Percentiles rank a stretch among this genome's conserved stretches.
Conservation (phyloP, 352 stramenopile genomes). For the Phytophthora vignae region DNA sequence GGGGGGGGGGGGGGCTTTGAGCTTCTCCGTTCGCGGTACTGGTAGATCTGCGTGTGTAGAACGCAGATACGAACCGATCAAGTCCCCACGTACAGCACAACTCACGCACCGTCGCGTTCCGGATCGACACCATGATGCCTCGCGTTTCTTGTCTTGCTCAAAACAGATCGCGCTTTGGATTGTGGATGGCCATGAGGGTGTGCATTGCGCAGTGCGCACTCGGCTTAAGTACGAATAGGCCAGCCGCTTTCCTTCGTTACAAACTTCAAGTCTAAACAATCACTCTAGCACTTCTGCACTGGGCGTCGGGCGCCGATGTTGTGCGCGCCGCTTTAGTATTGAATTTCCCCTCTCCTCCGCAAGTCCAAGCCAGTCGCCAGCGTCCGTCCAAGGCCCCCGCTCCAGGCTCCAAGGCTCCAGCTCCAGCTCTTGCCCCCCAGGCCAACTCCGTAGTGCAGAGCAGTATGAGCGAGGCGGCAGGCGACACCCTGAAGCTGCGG, state of each 20-base stretch:
- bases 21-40: not conserved
- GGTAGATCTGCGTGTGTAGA: not conserved
- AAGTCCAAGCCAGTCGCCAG: slow-evolving; percentile 30
- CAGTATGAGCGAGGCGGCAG: slow-evolving; percentile 52
- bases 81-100: not conserved
- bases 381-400: slow-evolving; percentile 7
- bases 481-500: slow-evolving; percentile 43
- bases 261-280: slow-evolving; percentile 40
- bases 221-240: slow-evolving; percentile 30
- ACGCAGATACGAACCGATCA: not conserved
- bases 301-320: not conserved
- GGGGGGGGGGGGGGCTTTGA: not conserved
- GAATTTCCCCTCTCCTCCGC: slow-evolving; percentile 38
- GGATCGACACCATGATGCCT: slow-evolving; percentile 94
- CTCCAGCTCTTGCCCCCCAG: not conserved
- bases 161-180: slow-evolving; percentile 28
- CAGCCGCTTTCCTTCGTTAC: not conserved
- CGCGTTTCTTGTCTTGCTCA: slow-evolving; percentile 14
- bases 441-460: not conserved
- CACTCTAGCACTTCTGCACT: slow-evolving; percentile 40
- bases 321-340: slow-evolving; percentile 36
- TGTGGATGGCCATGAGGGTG: slow-evolving; percentile 33
- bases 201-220: slow-evolving; percentile 29
- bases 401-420: not conserved
- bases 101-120: slow-evolving; percentile 89